Percentiles rank a stretch among this genome's conserved stretches.
phyloP scores from a whole-genome alignment of 495 filamentous ascomycete genomes.

The Cairneyella variabilis region DNA sequence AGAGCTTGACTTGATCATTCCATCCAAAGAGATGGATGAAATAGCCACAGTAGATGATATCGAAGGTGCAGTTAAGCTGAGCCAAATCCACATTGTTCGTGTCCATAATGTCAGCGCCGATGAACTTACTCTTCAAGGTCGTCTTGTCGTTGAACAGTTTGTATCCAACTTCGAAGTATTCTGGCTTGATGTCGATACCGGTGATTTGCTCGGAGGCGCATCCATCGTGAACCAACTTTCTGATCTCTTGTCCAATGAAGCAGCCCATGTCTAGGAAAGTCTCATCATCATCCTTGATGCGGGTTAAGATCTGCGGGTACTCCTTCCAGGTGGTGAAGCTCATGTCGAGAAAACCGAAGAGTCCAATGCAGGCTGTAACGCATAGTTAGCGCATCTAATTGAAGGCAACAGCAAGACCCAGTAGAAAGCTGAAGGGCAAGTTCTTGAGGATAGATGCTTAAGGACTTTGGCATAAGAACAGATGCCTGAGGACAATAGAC shows the following conservation, averaged over 20 bases:
- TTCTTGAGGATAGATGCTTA: too few species aligned
- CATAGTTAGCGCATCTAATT: too few species aligned
- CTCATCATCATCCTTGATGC: conserved; percentile 23
- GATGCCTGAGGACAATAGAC: too few species aligned
- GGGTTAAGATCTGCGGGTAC: conserved; percentile 1
- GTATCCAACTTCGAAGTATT: conserved; percentile 52
- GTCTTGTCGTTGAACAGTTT: conserved; percentile 46
- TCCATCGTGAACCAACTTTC: conserved; percentile 40
- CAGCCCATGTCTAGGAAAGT: conserved; percentile 45
- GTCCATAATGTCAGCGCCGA: conserved; percentile 50
- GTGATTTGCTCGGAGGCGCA: conserved; percentile 36
- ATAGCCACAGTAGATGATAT: conserved; percentile 50
- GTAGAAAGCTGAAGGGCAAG: too few species aligned
- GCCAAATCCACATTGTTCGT: not conserved
- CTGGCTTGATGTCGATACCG: conserved; percentile 41
- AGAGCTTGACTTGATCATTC: conserved; percentile 45
- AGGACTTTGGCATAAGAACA: too few species aligned
- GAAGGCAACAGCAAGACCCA: too few species aligned
- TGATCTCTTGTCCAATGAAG: conserved; percentile 46
- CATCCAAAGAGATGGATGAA: conserved; percentile 61
- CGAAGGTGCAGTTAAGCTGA: conserved; percentile 38
- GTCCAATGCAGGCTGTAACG: conserved; percentile 18
- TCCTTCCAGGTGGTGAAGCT: not conserved
- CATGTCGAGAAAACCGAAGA: conserved; percentile 9
- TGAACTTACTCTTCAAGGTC: conserved; percentile 40